A percentile compares a stretch with the other conserved stretches of the same genome.
phyloP scores from a whole-genome alignment of 2,329 filamentous ascomycete species.

The Bisporella sp. region DNA sequence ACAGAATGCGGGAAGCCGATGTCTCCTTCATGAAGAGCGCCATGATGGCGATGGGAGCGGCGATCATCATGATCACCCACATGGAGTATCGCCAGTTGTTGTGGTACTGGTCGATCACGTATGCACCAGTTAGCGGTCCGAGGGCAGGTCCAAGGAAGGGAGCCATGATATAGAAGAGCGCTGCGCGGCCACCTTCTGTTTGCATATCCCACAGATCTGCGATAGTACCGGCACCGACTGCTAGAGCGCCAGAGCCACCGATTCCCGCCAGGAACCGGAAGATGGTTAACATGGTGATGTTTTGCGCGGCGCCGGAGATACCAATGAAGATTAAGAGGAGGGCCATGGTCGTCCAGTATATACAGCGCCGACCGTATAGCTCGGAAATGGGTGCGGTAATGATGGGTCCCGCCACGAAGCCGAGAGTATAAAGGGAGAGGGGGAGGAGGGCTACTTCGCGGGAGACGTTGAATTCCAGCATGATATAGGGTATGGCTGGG shows the following conservation, averaged over 20 bases:
- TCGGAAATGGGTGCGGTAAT: constrained; percentile 63
- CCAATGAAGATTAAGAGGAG: constrained; percentile 55
- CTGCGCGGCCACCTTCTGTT: constrained; percentile 24
- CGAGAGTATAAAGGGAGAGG: constrained; percentile 52
- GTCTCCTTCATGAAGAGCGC: constrained; percentile 34
- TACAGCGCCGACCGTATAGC: constrained; percentile 50
- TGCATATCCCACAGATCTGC: constrained; percentile 40
- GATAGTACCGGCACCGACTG: constrained; percentile 31
- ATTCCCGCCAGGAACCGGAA: constrained; percentile 59
- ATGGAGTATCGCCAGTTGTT: constrained; percentile 19
- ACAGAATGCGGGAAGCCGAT: constrained; percentile 15
- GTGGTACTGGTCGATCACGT: constrained; percentile 25
- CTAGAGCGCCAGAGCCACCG: constrained; percentile 41
- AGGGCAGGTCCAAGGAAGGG: constrained; percentile 22
- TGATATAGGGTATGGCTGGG: constrained; percentile 41
- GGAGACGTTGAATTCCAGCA: constrained; percentile 45
- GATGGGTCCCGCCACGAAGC: constrained; percentile 52
- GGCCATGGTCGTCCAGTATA: constrained; percentile 53
- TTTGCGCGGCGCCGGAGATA: constrained; percentile 48
- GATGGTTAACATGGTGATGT: constrained; percentile 52
- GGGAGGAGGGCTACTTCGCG: constrained; percentile 51
- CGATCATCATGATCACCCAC: constrained; percentile 22
- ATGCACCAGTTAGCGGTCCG: constrained; percentile 21
- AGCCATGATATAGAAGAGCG: constrained; percentile 16
- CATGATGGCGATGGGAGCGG: constrained; percentile 28